A percentile compares a stretch with the other conserved stretches of the same genome.
These are phyloP conservation scores for Xerocomellus chrysenteron DNA, from an alignment of 768 basidiomycete species.

Conservation along the genomic window DNA sequence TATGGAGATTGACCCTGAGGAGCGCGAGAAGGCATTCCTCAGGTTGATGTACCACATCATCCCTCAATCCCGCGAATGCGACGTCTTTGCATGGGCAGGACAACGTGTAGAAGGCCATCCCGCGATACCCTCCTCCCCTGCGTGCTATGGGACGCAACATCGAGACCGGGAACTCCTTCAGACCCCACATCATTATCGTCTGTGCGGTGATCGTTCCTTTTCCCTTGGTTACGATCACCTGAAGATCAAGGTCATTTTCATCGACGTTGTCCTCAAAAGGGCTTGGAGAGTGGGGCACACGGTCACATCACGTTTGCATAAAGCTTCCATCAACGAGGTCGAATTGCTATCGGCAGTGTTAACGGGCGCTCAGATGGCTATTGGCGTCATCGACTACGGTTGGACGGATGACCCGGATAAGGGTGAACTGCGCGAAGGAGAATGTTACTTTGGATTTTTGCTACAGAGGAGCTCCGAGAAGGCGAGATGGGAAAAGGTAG, in stretches of 20 bases:
- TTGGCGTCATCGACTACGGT: constrained; percentile 2
- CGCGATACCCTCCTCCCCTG: constrained; percentile 6
- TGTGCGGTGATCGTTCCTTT: constrained; percentile 2
- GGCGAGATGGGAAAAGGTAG: not conserved
- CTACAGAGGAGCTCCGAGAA: not conserved
- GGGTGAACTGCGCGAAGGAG: not conserved
- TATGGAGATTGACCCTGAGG: not conserved
- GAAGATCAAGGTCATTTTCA: constrained; percentile 1
- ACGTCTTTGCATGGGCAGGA: constrained; percentile 7
- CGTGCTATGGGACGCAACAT: not conserved
- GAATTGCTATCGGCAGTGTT: not conserved
- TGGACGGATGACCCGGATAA: not conserved
- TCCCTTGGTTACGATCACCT: constrained; percentile 4
- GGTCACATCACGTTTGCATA: not conserved
- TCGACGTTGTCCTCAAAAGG: not conserved
- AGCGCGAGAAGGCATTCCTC: not conserved
- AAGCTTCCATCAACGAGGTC: not conserved
- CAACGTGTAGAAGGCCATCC: not conserved
- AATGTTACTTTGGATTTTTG: constrained; percentile 1
- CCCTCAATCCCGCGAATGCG: not conserved
- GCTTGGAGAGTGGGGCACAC: not conserved
- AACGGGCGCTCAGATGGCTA: not conserved
- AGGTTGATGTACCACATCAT: constrained; percentile 6
- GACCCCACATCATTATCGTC: not conserved
- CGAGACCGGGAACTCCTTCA: not conserved